Base-by-base conservation (phyloP, 2,329 filamentous ascomycete species). In the Phaeophleospora eucalypticola region DNA sequence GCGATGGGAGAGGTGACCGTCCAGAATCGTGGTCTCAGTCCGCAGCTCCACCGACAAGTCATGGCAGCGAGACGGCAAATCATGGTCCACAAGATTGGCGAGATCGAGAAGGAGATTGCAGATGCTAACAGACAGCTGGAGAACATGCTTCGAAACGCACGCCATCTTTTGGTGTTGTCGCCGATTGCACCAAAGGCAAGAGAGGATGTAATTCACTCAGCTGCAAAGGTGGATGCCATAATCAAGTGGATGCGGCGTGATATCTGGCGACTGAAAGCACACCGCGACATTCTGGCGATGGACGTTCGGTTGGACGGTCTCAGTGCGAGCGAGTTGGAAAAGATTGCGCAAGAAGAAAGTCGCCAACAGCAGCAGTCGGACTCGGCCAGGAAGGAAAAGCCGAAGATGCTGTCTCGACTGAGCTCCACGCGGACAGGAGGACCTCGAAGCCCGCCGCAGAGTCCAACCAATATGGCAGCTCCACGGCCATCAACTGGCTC, bases 201-300 rank as follows among this genome's bases (percentile, higher is more conserved):
- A 50, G 91, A 97, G 50, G 81, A 89, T 49, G 79, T 97, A 45
- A 77, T 96, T n/a, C 76, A 86, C 54, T 86, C 89, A 15, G 91
- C 93, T 16, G 88, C 84, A 4, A 82, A 86, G 6, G 84, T 95
- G 69, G 83, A 90, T 46, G 89, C 89, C 3, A 89, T 91, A 64
- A 71, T 98, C 50, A 95, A 93, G 65, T 96, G 91, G 91, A 83
- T 85, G n/a, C 80, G 91, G 51, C 85, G 94, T 65, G 89, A 95
- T 56, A 93, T 96, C 16, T 96, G 90, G 89, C 86, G 84, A 44
- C 80, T 91, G 59, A 91, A 82, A 62, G 96, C 90, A 56, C 90
- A 98, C 66, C 83, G 85, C 35, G 91, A 96, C 59, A 90, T 97
- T 50, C 72, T 98, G 16, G 75, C 82, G 4, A 78, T 89, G 67